Evolutionary conservation across 2,329 filamentous ascomycete species (phyloP).

Genomic region (Lachnellula cervina): DNA sequence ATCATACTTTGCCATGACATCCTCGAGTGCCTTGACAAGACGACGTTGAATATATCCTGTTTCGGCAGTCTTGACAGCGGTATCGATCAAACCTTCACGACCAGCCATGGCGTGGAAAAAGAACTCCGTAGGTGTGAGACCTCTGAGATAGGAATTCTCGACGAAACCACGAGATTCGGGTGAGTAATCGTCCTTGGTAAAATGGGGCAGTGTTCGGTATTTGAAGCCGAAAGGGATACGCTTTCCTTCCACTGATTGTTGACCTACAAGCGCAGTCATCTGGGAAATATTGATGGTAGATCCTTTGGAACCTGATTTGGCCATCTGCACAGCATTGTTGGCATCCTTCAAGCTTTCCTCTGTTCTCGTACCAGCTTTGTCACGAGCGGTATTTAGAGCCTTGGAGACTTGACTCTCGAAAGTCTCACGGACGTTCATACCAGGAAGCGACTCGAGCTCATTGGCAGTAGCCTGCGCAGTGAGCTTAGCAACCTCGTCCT

Average conservation of each 20-base stretch:
- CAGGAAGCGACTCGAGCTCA: constrained; percentile 83
- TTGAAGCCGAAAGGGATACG: constrained; percentile 96
- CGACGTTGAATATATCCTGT: constrained; percentile 98
- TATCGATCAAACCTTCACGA: constrained; percentile 97
- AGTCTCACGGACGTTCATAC: constrained; percentile 97
- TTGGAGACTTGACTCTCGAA: constrained; percentile 97
- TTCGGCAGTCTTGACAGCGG: constrained; percentile 96
- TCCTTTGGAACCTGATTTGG: constrained; percentile 93
- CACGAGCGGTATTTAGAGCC: constrained; percentile 90
- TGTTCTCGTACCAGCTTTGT: constrained; percentile 88
- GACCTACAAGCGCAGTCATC: constrained; percentile 95
- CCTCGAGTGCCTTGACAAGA: constrained; percentile 96
- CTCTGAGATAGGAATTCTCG: constrained; percentile 93
- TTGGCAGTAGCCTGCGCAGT: constrained; percentile 79
- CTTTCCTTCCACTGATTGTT: constrained; percentile 92
- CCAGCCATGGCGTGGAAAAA: constrained; percentile 98
- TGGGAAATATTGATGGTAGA: constrained; percentile 97
- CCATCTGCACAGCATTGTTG: constrained; percentile 97
- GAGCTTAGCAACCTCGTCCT: constrained; percentile 70
- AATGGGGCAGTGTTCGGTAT: constrained; percentile 89
- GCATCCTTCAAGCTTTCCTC: constrained; percentile 83
- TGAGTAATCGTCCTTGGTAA: constrained; percentile 85
- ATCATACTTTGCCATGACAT: constrained; percentile 89
- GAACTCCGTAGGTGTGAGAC: constrained; percentile 85
- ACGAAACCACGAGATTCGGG: constrained; percentile 97